These are phyloP conservation scores for Raphanus hybrid DNA, from an alignment of 441 rosid genomes.

Conservation along the genomic window DNA sequence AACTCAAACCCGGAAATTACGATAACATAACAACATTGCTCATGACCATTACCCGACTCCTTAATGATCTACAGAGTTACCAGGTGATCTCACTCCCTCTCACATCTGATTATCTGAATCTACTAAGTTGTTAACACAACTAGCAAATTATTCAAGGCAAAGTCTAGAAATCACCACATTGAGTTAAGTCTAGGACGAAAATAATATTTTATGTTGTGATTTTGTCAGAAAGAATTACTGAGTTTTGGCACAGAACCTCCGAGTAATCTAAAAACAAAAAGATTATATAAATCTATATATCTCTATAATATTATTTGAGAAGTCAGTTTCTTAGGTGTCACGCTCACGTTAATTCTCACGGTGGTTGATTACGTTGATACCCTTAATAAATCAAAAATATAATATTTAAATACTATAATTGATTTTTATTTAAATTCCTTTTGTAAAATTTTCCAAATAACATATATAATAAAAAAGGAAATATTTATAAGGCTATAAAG, in stretches of 20 bases:
- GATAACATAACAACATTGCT: conserved; percentile 51
- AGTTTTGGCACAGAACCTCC: neutral
- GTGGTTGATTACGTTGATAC: too few relatives aligned
- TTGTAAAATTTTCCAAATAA: too few relatives aligned
- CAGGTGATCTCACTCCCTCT: conserved; percentile 37
- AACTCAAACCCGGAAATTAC: conserved; percentile 42
- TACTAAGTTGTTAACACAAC: neutral
- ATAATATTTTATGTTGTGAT: neutral
- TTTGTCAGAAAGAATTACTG: neutral
- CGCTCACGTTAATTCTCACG: too few relatives aligned
- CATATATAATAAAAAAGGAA: too few relatives aligned
- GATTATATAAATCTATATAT: neutral
- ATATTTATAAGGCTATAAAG: too few relatives aligned
- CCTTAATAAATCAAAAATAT: too few relatives aligned
- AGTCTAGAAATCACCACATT: neutral
- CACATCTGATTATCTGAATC: neutral
- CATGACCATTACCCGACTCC: conserved; percentile 59
- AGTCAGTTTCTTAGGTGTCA: too few relatives aligned
- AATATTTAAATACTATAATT: too few relatives aligned
- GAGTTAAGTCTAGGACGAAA: neutral
- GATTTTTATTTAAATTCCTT: too few relatives aligned
- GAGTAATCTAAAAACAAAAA: neutral
- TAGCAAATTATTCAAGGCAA: neutral
- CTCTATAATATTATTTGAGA: too few relatives aligned
- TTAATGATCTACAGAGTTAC: conserved; percentile 68